Evolutionary conservation across 768 basidiomycete genomes (phyloP), one percentile per base, ranked within the genome.

Genomic region (Lyophyllum decastes): DNA sequence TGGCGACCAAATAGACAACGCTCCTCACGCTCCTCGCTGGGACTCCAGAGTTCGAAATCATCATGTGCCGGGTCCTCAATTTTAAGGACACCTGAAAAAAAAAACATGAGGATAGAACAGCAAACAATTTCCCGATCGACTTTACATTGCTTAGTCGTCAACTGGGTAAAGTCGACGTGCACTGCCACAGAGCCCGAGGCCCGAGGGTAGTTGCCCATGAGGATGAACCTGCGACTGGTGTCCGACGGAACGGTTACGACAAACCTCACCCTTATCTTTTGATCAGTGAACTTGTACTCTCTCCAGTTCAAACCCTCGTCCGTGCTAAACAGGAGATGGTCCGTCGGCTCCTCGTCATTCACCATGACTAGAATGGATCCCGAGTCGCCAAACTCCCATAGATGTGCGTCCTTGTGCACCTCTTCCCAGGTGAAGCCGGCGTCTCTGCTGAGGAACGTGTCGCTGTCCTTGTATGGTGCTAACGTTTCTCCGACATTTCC

Each of bases 361-460:
- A 86, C 94, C 76, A 99, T 89, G 63, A 99, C 78, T 34, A 98
- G 80, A 56, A 99, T 80, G 1, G 95, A 95, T 4, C 97, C 97
- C 0, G 93, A 96, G 74, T 98, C 97, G 26, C 96, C 96, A 65
- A 96, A 98, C 70, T 95, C 95, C 94, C 94, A 99, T 38, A 98
- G 80, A 68, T 98, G 91, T 0, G 97, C 96, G 63, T 96, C 95
- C 70, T 99, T 99, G 78, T 95, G 95, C 0, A 99, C 89, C 74
- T 99, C 97, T 69, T 97, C 87, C 97, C 97, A 99, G 0, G 92
- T 94, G 74, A 97, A 97, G 9, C 97, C 97, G 2, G 87, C 97
- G 64, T 99, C 94, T 4, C 97, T 92, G 55, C 92, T 94, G 41
- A 98, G 82, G 88, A 97, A 98, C 2, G 95, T 97, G 70, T 98